These are phyloP conservation scores for Goffeauzyma gilvescens DNA, from an alignment of 768 basidiomycete genomes.

Conservation along the genomic window DNA sequence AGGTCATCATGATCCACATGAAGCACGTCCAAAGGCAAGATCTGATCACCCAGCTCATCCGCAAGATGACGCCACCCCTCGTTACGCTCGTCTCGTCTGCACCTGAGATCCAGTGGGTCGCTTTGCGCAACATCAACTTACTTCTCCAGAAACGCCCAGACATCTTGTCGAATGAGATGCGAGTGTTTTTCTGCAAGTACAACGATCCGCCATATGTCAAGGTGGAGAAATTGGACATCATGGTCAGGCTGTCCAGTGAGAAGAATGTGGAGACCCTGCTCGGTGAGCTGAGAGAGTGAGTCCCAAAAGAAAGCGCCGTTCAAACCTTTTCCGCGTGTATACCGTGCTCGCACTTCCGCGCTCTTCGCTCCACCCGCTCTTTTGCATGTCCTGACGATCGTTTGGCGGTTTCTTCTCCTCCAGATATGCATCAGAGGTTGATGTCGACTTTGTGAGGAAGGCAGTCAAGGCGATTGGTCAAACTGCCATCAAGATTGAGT, in stretches of 20 bases:
- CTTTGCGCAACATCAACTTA: constrained; percentile 86
- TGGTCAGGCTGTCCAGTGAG: constrained; percentile 80
- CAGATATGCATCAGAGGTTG: constrained; percentile 90
- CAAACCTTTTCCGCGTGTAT: no score
- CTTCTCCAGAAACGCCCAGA: constrained; percentile 83
- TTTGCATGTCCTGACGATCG: not conserved
- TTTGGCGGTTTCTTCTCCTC: not conserved
- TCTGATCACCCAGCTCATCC: constrained; percentile 60
- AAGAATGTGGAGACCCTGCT: constrained; percentile 83
- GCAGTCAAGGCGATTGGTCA: constrained; percentile 91
- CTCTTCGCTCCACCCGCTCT: not conserved
- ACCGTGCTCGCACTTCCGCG: no score
- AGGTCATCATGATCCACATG: constrained; percentile 98
- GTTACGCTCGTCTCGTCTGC: constrained; percentile 91
- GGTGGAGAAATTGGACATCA: constrained; percentile 93
- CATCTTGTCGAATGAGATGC: constrained; percentile 83
- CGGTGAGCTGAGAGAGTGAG: constrained; percentile 88
- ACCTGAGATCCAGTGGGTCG: constrained; percentile 97
- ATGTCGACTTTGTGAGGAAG: constrained; percentile 92
- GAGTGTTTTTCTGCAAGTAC: constrained; percentile 99
- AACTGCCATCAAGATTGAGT: constrained; percentile 85
- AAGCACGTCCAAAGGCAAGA: constrained; percentile 62
- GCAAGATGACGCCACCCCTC: constrained; percentile 90
- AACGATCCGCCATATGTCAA: constrained; percentile 99
- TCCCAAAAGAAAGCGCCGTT: no score